Conservation (phyloP, 176 grass and related monocot species). For the Aegilops bicornis region DNA sequence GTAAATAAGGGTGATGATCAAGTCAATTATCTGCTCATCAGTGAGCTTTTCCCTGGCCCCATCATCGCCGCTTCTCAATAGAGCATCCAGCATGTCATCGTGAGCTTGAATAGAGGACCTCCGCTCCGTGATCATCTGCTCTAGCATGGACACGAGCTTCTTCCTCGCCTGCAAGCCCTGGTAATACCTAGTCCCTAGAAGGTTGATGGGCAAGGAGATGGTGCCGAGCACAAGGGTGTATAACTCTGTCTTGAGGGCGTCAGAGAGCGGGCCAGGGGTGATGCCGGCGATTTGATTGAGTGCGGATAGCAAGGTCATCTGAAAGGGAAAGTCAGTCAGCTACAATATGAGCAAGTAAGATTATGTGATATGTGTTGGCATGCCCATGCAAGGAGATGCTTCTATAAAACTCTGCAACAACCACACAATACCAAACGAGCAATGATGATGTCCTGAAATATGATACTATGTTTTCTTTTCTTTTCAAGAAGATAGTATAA, state of each 20-base stretch:
- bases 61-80: slow-evolving; percentile 42
- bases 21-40: slow-evolving; percentile 88
- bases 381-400: slow-evolving; percentile 22
- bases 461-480: slow-evolving; percentile 1
- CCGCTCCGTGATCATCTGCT: slow-evolving; percentile 59
- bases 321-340: not conserved
- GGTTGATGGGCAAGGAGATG: slow-evolving; percentile 83
- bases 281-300: slow-evolving; percentile 91
- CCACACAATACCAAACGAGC: not conserved
- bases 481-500: slow-evolving; percentile 13
- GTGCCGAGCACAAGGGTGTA: slow-evolving; percentile 92
- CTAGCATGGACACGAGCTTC: slow-evolving; percentile 80
- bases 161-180: slow-evolving; percentile 87
- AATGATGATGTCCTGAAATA: slow-evolving; percentile 9
- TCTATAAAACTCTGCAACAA: not conserved
- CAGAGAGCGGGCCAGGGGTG: slow-evolving; percentile 73
- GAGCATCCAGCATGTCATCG: slow-evolving; percentile 75
- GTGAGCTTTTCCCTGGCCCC: slow-evolving; percentile 58
- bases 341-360: not conserved
- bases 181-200: slow-evolving; percentile 81
- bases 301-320: slow-evolving; percentile 94
- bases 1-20: slow-evolving; percentile 90
- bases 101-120: slow-evolving; percentile 38
- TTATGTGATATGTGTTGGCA: not conserved
- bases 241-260: slow-evolving; percentile 74